Conservation (phyloP, 495 filamentous ascomycete genomes). For the Podospora pseudopauciseta region DNA sequence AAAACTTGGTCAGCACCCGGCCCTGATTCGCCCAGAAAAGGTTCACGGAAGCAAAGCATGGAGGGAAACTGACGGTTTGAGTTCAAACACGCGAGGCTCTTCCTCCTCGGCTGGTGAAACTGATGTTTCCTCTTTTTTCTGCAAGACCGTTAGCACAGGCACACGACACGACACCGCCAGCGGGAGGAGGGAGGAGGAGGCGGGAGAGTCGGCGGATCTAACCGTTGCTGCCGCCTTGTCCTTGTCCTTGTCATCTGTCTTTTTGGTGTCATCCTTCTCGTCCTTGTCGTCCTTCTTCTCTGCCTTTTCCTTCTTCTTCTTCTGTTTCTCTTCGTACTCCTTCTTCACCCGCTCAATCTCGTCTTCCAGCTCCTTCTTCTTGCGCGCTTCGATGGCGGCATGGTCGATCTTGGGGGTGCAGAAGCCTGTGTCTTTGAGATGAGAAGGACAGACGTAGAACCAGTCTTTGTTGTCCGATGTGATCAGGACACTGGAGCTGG, state of each 20-base stretch:
- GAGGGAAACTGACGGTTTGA: slow-evolving; percentile 65
- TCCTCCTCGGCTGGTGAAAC: slow-evolving; percentile 49
- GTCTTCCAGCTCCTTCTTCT: slow-evolving; percentile 65
- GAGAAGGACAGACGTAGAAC: slow-evolving; percentile 84
- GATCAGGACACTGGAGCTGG: slow-evolving; percentile 79
- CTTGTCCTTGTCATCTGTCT: slow-evolving; percentile 53
- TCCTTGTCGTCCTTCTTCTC: slow-evolving; percentile 52
- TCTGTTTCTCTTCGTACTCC: slow-evolving; percentile 72
- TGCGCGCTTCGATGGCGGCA: slow-evolving; percentile 66
- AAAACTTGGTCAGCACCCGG: neutral
- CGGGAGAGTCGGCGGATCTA: neutral
- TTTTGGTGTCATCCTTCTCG: slow-evolving; percentile 36
- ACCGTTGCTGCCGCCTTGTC: slow-evolving; percentile 37
- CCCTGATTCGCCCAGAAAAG: neutral
- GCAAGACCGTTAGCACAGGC: slow-evolving; percentile 1
- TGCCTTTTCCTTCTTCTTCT: slow-evolving; percentile 53
- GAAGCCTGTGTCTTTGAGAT: slow-evolving; percentile 81
- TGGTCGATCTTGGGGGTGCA: slow-evolving; percentile 76
- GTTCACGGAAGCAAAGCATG: neutral
- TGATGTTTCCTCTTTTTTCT: slow-evolving; percentile 36
- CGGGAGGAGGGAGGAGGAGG: neutral
- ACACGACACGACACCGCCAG: neutral
- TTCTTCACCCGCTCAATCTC: slow-evolving; percentile 70
- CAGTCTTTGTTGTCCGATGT: slow-evolving; percentile 94
- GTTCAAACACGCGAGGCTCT: slow-evolving; percentile 74